These are phyloP conservation scores for Prunus yedoensis DNA, from an alignment of 331 rosid species.

Conservation along the genomic window DNA sequence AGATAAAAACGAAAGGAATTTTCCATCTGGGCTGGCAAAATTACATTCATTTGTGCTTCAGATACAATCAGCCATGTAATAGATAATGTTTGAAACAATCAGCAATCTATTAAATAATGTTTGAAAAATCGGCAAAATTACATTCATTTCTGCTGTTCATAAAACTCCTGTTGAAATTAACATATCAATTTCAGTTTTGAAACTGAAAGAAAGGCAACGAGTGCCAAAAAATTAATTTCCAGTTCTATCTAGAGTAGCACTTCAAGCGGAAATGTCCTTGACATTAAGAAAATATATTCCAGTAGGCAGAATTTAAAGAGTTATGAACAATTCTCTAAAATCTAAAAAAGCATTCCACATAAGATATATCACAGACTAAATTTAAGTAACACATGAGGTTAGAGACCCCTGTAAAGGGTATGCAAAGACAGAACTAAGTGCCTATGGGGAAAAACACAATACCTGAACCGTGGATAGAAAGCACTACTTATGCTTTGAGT, in stretches of 20 bases:
- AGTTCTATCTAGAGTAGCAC: not conserved
- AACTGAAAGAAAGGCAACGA: not conserved
- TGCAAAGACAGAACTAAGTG: conserved; percentile 1
- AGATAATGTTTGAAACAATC: conserved; percentile 4
- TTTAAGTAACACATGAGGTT: not conserved
- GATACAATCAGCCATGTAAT: conserved; percentile 1
- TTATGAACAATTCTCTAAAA: not conserved
- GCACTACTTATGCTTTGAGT: conserved; percentile 77
- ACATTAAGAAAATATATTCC: not conserved
- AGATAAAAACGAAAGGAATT: conserved; percentile 74
- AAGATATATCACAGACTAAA: not conserved
- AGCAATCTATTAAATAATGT: not conserved
- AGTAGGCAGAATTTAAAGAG: not conserved
- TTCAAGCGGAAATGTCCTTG: not conserved
- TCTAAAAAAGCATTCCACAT: not conserved
- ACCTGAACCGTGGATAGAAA: conserved; percentile 87
- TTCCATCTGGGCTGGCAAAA: conserved; percentile 85
- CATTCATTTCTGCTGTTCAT: not conserved
- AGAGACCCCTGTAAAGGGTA: not conserved
- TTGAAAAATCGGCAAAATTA: not conserved
- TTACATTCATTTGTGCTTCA: conserved; percentile 24
- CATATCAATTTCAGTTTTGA: not conserved
- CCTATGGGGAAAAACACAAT: conserved; percentile 17
- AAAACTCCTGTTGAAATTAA: not conserved
- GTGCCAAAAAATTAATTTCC: not conserved